Percentiles rank a stretch among this genome's conserved stretches.
Conservation (phyloP, 352 stramenopile species). For the Phytophthora fragariae region DNA sequence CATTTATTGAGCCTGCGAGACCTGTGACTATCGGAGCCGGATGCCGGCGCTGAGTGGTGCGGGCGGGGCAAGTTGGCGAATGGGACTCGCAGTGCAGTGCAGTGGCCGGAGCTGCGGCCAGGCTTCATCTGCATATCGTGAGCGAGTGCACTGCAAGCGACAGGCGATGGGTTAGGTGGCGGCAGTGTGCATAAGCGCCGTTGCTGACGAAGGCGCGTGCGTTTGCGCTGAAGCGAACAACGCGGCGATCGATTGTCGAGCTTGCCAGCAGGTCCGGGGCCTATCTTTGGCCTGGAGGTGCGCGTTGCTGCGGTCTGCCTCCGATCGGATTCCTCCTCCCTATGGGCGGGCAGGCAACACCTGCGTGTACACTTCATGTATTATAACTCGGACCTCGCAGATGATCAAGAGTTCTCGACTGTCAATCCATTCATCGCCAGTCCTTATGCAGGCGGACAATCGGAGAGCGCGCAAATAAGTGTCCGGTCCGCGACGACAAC, state of each 20-base stretch:
- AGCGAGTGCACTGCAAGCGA: constrained; percentile 23
- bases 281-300: constrained; percentile 23
- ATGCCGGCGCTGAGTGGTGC: constrained; percentile 11
- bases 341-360: constrained; percentile 16
- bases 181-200: constrained; percentile 16
- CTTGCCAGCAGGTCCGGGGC: neutral
- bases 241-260: constrained; percentile 31
- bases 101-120: constrained; percentile 4
- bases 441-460: constrained; percentile 25
- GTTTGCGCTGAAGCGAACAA: constrained; percentile 25
- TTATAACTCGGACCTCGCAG: neutral
- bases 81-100: constrained; percentile 6
- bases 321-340: constrained; percentile 33
- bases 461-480: constrained; percentile 12
- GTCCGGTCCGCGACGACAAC: constrained; percentile 10
- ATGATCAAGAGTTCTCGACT: constrained; percentile 28
- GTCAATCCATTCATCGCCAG: constrained; percentile 14
- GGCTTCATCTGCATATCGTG: constrained; percentile 4
- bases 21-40: neutral
- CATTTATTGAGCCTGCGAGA: constrained; percentile 11
- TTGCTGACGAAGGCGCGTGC: constrained; percentile 30
- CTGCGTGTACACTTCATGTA: neutral
- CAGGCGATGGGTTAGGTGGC: constrained; percentile 31
- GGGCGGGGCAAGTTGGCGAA: constrained; percentile 33
- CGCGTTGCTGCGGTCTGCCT: constrained; percentile 26